Evolutionary conservation across 805 yeast genomes (phyloP).

Genomic region (Candida patagonica): DNA sequence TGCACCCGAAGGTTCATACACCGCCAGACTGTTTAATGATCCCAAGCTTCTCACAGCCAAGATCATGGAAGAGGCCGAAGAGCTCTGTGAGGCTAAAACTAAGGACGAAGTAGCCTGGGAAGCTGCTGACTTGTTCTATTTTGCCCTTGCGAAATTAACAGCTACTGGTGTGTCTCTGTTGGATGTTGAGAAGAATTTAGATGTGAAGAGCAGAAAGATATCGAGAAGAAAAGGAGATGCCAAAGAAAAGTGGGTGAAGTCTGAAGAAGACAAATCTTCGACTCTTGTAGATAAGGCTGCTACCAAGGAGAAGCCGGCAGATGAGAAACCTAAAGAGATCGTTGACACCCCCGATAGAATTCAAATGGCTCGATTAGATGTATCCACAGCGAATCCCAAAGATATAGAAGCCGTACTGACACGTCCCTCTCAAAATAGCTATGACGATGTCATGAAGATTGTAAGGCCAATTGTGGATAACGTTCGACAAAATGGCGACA

Average conservation of each 20-base stretch:
- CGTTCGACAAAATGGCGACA: conserved; percentile 73
- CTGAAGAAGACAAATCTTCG: conserved; percentile 5
- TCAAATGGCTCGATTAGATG: conserved; percentile 42
- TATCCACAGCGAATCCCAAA: conserved; percentile 31
- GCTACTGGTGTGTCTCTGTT: conserved; percentile 69
- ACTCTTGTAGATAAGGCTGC: no score
- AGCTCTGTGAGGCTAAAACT: conserved; percentile 71
- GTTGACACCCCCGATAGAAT: conserved; percentile 23
- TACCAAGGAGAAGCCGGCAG: conserved; percentile 14
- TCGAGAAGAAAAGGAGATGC: conserved; percentile 96
- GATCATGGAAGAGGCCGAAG: conserved; percentile 94
- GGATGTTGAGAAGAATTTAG: conserved; percentile 79
- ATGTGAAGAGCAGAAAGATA: conserved; percentile 74
- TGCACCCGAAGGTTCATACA: conserved; percentile 94
- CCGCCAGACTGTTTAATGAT: conserved; percentile 78
- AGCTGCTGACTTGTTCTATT: conserved; percentile 81
- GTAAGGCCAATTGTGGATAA: conserved; percentile 82
- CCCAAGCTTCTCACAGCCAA: conserved; percentile 65
- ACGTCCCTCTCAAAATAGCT: conserved; percentile 91
- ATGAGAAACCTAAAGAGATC: conserved; percentile 12
- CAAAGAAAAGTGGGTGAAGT: conserved; percentile 59
- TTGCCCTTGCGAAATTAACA: conserved; percentile 55
- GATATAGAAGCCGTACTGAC: conserved; percentile 56
- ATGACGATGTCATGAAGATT: conserved; percentile 77
- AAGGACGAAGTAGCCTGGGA: conserved; percentile 84